Base-by-base conservation (phyloP, 2,329 filamentous ascomycete genomes). In the Exophiala oligosperma region DNA sequence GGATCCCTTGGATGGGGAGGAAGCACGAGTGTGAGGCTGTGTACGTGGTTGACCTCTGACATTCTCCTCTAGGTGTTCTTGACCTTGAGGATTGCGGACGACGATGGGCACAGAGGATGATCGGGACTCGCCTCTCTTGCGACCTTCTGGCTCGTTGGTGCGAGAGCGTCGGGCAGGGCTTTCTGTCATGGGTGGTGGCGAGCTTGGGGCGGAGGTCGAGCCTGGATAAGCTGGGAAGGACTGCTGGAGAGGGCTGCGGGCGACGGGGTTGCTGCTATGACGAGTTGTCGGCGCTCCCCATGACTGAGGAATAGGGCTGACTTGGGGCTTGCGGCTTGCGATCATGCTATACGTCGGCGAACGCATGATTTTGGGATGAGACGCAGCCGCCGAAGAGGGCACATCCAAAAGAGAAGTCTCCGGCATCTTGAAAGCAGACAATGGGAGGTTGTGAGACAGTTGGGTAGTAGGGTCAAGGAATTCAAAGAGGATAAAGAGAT, bases 61-160 rank as follows among this genome's bases (percentile, higher is more conserved):
- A 17, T 21, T 49, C 32, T 29, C 26, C 21, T 21, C 47, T 44
- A 17, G 46, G 37, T 26, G 48, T 37, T 50, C 12, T n/a, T 40
- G 37, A 32, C 43, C 40, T 41, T 56, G 37, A n/a, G 52, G 46
- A 48, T 38, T 46, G 32, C 55, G 50, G 21, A 60, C 38, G 35
- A 54, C 49, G n/a, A 54, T 49, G 1, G 61, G 61, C 12, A 61
- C 58, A 24, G 60, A 62, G 43, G 59, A 58, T 4, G 63, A 65
- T 17, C 57, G 61, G 2, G 63, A 56, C 24, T 53, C 59, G 43
- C 56, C 52, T 49, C 57, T 50, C 28, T 38, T 23, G 26, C 38
- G 51, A 6, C 26, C 26, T 17, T 23, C 43, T n/a, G 47, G 54
- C 23, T 55, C 59, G 46, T 17, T 47, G n/a, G 32, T 29, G 24